Conservation (phyloP, 192 early-diverging fungal species). For the Entomortierella lignicola region DNA sequence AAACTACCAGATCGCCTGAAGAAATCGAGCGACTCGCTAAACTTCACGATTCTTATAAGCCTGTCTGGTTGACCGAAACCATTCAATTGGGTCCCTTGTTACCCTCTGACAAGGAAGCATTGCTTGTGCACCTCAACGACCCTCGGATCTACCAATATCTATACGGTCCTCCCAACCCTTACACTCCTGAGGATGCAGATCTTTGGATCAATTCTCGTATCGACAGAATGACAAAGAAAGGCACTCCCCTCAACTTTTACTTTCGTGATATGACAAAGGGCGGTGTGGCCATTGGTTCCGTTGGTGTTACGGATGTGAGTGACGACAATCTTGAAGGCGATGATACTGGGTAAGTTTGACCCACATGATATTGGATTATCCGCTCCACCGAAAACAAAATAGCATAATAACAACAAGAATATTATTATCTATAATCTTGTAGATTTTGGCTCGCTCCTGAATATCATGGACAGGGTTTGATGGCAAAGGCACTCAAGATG, state of each 20-base stretch:
- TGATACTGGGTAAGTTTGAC: slow-evolving; percentile 38
- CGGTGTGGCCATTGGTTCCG: slow-evolving; percentile 22
- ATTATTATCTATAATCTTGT: background rate
- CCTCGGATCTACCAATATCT: slow-evolving; percentile 16
- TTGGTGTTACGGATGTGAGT: slow-evolving; percentile 6
- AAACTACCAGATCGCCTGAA: background rate
- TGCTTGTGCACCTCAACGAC: slow-evolving; percentile 29
- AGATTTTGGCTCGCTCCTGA: slow-evolving; percentile 46
- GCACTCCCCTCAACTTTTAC: slow-evolving; percentile 11
- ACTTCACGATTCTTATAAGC: slow-evolving; percentile 20
- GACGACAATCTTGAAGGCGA: slow-evolving; percentile 37
- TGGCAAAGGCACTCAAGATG: slow-evolving; percentile 38
- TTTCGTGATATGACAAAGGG: slow-evolving; percentile 34
- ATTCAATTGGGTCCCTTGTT: slow-evolving; percentile 25
- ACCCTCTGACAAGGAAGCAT: slow-evolving; percentile 19
- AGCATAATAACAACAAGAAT: too few relatives aligned
- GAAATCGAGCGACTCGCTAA: background rate
- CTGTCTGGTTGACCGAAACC: slow-evolving; percentile 34
- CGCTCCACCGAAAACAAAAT: background rate
- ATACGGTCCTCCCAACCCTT: slow-evolving; percentile 30
- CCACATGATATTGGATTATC: background rate
- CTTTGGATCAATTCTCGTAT: slow-evolving; percentile 13
- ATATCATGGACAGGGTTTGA: slow-evolving; percentile 42
- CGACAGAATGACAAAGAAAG: slow-evolving; percentile 19
- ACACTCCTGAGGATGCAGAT: slow-evolving; percentile 30